These are phyloP conservation scores for Aspergillus fumigatiaffinis DNA, from an alignment of 2,329 filamentous ascomycete species.

Conservation along the genomic window DNA sequence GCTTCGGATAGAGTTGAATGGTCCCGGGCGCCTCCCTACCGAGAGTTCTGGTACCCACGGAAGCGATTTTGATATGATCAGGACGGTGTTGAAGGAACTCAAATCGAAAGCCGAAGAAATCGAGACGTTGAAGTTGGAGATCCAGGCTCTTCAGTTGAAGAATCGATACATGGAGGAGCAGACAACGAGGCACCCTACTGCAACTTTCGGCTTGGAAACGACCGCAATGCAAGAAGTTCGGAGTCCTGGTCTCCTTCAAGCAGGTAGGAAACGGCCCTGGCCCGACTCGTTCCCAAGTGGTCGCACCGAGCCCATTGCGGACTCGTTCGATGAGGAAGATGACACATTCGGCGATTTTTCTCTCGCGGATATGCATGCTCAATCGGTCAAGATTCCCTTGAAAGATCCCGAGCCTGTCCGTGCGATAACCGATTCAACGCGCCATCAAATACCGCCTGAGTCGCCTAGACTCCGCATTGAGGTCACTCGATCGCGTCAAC, in stretches of 20 bases:
- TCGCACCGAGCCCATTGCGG: constrained; percentile 24
- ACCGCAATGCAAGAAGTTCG: constrained; percentile 24
- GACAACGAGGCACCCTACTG: constrained; percentile 10
- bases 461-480: constrained; percentile 16
- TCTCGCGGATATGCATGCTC: constrained; percentile 16
- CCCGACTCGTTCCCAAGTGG: constrained; percentile 24
- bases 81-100: constrained; percentile 36
- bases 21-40: constrained; percentile 18
- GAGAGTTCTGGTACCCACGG: constrained; percentile 18
- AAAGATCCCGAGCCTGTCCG: constrained; percentile 14
- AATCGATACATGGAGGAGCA: constrained; percentile 33
- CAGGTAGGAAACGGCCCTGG: constrained; percentile 30
- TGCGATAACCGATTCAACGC: constrained; percentile 1
- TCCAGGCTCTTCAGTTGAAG: constrained; percentile 35
- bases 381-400: constrained; percentile 23
- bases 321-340: constrained; percentile 32
- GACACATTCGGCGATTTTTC: constrained; percentile 25
- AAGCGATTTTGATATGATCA: constrained; percentile 34
- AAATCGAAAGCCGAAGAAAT: constrained; percentile 37
- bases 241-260: constrained; percentile 34
- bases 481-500: constrained; percentile 5
- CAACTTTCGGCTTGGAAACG: constrained; percentile 6
- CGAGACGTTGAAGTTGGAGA: constrained; percentile 36
- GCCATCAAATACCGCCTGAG: constrained; percentile 3
- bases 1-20: constrained; percentile 35